Base-by-base conservation (phyloP, 768 basidiomycete species). In the Tricholoma saponaceum region DNA sequence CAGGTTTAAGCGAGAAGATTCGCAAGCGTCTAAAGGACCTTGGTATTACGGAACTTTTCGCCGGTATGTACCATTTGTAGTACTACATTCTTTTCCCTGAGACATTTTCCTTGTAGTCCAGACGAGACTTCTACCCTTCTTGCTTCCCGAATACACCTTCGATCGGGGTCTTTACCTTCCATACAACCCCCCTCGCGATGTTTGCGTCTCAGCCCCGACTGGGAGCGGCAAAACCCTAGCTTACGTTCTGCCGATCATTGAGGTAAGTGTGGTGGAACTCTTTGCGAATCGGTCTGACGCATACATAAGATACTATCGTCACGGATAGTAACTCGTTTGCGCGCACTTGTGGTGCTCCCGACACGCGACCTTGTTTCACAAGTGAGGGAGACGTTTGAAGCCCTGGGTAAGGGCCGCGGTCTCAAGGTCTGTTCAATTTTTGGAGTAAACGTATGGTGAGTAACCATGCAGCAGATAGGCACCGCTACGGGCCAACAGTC, bases 181-280 rank as follows among this genome's bases (percentile, higher is more conserved):
- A 0, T 86, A 83, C 63, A 68, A 80, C 56, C 79, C 83, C 33
- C 86, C 86, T 25, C 79, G 79, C 25, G 97, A 99, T 71, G 80
- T 95, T 12, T 95, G 95, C 63, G 90, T 96, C 12, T 97, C 94
- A 7, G 97, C 97, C 1, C 97, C 97, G 0, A 99, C 97, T 0
- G 97, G 97, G 22, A 97, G 95, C 63, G 97, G 97, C 0, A 99
- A 99, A 72, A 99, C 96, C 0, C 79, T 99, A 26, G 91, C 93
- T n/a, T 99, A 99, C 73, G 91, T 87, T 1, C 74, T 98, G 32
- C 97, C 97, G 0, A 90, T 98, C 55, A 79, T 97, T 28, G 93
- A 97, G 80, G 93, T 89, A 57, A 57, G 73, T 54, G 26, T 58
- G 5, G 14, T 55, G 35, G 30, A 23, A 10, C 20, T 26, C 28